Evolutionary conservation across 331 rosid species (phyloP), one percentile per base, ranked within the genome.

Genomic region (Quercus tomentella): DNA sequence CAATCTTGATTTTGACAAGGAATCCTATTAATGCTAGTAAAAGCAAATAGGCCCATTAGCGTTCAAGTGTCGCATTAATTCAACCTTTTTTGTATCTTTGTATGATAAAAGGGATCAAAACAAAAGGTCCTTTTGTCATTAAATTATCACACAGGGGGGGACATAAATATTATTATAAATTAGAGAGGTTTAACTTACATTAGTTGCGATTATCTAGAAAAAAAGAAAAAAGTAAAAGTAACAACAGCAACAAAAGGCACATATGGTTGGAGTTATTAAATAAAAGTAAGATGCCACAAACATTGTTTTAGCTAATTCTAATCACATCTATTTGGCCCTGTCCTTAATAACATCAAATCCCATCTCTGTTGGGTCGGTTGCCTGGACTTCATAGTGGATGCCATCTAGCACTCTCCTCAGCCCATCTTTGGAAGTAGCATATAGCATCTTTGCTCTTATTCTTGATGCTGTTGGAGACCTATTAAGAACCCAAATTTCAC

Each of bases 301-400:
- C 77, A 76, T 57, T 57, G 76, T 73, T 65, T 65, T 70, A 55
- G 80, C 37, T 58, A 43, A 43, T 5, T 17, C 77, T 76, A 66
- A 73, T 68, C 31, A 35, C 73, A 26, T 79, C 76, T 81, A 89
- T 78, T 89, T 87, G 60, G 92, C 90, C 69, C 89, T 89, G 82
- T 82, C 88, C 77, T 85, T 76, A 77, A 96, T 96, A 77, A 96
- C 80, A 90, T 92, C 99, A 72, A 96, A 84, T 35, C 96, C 99
- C 99, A 96, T 96, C 89, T 96, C 99, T 2, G 96, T 88, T 54
- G 98, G 99, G 77, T 96, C 98, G 1, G 99, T 96, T 6, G 99
- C 99, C 76, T 96, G 99, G 1, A 96, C 81, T 78, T 93, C 99
- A 75, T 96, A 96, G 91, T 77, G 81, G 76, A 96, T 91, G 54